Percentiles rank a stretch among this genome's conserved stretches.
Conservation (phyloP, 352 stramenopile genomes). For the Globisporangium alternatum region DNA sequence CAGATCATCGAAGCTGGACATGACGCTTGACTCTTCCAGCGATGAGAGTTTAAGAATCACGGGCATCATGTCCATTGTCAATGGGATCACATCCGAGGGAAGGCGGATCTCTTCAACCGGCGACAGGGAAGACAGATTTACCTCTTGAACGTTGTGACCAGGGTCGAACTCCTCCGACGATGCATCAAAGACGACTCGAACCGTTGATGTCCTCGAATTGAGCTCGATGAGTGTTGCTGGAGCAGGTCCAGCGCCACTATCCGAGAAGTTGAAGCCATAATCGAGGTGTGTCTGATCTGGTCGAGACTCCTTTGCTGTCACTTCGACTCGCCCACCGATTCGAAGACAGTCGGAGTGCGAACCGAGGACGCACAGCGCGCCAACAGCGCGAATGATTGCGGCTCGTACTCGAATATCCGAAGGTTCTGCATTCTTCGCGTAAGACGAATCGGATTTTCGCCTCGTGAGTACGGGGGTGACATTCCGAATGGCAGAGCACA, state of each 20-base stretch:
- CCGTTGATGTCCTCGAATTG: slow-evolving; percentile 52
- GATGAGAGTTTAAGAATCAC: slow-evolving; percentile 81
- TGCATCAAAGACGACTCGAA: slow-evolving; percentile 77
- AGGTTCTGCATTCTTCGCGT: slow-evolving; percentile 13
- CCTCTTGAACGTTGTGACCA: slow-evolving; percentile 82
- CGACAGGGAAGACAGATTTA: slow-evolving; percentile 58
- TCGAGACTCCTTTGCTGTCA: slow-evolving; percentile 44
- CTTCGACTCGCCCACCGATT: slow-evolving; percentile 72
- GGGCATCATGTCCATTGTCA: slow-evolving; percentile 79
- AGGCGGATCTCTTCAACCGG: slow-evolving; percentile 81
- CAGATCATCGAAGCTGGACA: slow-evolving; percentile 70
- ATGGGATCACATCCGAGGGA: slow-evolving; percentile 35
- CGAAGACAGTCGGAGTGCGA: slow-evolving; percentile 84
- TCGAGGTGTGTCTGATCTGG: slow-evolving; percentile 33
- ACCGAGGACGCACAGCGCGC: slow-evolving; percentile 77
- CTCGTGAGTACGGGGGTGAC: slow-evolving; percentile 57
- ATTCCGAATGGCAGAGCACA: slow-evolving; percentile 74
- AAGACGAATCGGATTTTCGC: slow-evolving; percentile 26
- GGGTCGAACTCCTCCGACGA: slow-evolving; percentile 69
- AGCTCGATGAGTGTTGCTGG: slow-evolving; percentile 78
- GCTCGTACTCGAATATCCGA: slow-evolving; percentile 68
- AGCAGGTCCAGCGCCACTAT: slow-evolving; percentile 31
- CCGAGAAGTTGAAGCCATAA: slow-evolving; percentile 51
- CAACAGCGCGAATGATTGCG: slow-evolving; percentile 77
- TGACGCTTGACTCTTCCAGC: slow-evolving; percentile 61